Base-by-base conservation (phyloP, 768 basidiomycete genomes). In the Kwoniella botswanensis region DNA sequence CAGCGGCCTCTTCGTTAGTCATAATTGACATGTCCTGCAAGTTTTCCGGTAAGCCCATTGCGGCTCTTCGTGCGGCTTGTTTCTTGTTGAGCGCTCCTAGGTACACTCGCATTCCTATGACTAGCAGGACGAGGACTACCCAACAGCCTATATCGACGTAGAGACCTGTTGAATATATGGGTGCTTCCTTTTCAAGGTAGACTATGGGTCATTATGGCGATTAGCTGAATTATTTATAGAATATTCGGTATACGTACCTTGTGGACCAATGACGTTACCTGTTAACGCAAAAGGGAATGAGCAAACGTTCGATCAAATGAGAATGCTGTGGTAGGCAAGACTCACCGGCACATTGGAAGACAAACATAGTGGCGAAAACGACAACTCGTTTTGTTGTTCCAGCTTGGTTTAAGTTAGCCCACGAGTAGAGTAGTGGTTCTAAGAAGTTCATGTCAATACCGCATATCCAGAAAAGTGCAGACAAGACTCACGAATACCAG, bases 21-120 rank as follows among this genome's bases (percentile, higher is more conserved):
- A 82, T 82, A 71, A 82, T 76, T 18, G 74, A 76, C 35, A 75
- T 80, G 55, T 82, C 81, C 65, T 79, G 73, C 43, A 80, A 50
- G 21, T 75, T 56, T 1, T 64, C 76, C 7, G 77, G 76, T 9
- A 76, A 65, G 44, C 81, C 81, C 17, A 82, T 63, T 22, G 76
- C 75, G 61, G 73, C 71, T 17, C 81, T 67, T 56, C 75, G 55
- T 9, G 63, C 54, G 42, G 77, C 81, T 59, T 82, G 76, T 50
- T 71, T 74, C 43, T 55, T 53, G 76, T 80, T 82, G 57, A 82
- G 72, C 59, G 55, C 43, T 18, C 60, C 62, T 0, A 82, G 76
- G 71, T 82, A 75, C 62, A 74, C 71, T 11, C 74, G 76, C 79
- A 80, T 80, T 13, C 67, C 55, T 43, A 80, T 53, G 68, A 74